phyloP scores from a whole-genome alignment of 2,329 filamentous ascomycete species.

The Paecilomyces formosus region DNA sequence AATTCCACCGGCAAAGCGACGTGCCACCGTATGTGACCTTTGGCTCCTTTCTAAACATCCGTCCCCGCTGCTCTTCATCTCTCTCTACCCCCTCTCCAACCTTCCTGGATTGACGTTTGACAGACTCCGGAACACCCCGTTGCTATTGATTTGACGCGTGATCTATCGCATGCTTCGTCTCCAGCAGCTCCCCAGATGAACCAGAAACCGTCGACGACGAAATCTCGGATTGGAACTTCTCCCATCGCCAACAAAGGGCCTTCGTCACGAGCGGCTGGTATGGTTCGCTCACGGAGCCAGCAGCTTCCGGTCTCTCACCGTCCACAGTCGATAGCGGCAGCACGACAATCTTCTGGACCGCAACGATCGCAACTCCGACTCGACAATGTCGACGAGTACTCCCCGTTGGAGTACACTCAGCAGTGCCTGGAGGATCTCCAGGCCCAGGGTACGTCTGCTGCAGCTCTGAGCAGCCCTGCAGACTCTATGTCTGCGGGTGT shows the following conservation, averaged over 20 bases:
- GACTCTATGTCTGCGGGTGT: conserved; percentile 16
- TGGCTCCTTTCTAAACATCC: conserved; percentile 18
- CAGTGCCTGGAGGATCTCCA: conserved; percentile 26
- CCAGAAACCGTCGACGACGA: conserved; percentile 17
- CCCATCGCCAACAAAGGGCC: conserved; percentile 18
- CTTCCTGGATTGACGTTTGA: conserved; percentile 34
- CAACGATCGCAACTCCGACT: conserved; percentile 18
- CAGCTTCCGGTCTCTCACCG: conserved; percentile 26
- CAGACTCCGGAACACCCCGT: conserved; percentile 32
- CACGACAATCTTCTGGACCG: conserved; percentile 25
- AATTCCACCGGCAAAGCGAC: conserved; percentile 34
- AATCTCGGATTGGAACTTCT: conserved; percentile 18
- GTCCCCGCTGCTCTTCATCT: conserved; percentile 15
- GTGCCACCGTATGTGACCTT: conserved; percentile 39
- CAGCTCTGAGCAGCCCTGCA: conserved; percentile 18
- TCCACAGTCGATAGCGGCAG: conserved; percentile 13
- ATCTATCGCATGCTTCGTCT: conserved; percentile 23
- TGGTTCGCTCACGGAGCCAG: conserved; percentile 33
- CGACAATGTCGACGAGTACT: conserved; percentile 34
- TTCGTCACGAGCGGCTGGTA: conserved; percentile 23
- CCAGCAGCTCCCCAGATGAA: conserved; percentile 16
- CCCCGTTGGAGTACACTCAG: conserved; percentile 34
- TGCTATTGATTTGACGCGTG: conserved; percentile 22
- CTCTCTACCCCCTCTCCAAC: conserved; percentile 13
- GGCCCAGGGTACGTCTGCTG: conserved; percentile 11